Base-by-base conservation (phyloP, 2,329 filamentous ascomycete species). In the Neurospora sp. region DNA sequence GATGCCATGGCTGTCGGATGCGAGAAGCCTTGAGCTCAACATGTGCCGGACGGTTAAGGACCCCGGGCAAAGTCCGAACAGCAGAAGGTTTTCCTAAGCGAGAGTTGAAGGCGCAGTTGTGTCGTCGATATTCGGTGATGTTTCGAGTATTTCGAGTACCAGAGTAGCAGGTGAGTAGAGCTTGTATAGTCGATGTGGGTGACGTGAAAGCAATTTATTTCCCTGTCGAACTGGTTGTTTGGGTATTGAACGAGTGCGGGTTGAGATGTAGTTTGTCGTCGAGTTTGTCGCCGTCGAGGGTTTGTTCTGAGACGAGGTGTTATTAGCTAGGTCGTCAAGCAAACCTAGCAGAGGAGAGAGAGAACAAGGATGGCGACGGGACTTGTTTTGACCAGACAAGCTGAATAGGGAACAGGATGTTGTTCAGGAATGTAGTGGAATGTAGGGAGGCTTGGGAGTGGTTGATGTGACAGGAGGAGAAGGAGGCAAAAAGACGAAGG, bases 1-100 rank as follows among this genome's bases (percentile, higher is more conserved):
- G 82, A 84, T 76, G 81, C 82, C 79, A 78, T 81, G 80, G 81
- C 80, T 80, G 79, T 74, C 76, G 71, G 71, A 67, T 66, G 70
- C 66, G 66, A 62, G 52, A 10, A 62, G 15, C 70, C 70, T 73
- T 76, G 77, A 73, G 77, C 75, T 73, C 78, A 81, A 78, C 81
- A 83, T 83, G 78, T 74, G 71, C 72, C 58, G 58, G 38, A 19
- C 6, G 62, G 39, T 67, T 28, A 62, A 62, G 52, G 52, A 62
- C 52, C 52, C 52, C 52, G 28, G 23, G 52, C 52, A 62, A 62
- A 62, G 52, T 62, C 52, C 52, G 23, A 15, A 62, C 13, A 62
- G 17, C 52, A 28, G 23, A 62, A 36, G 3, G 2, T 17, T 62
- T 33, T 33, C 33, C 33, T 1, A 33, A 33, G 46, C 1, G n/a